phyloP scores from a whole-genome alignment of 2,329 filamentous ascomycete species.

The Tolypocladium album region DNA sequence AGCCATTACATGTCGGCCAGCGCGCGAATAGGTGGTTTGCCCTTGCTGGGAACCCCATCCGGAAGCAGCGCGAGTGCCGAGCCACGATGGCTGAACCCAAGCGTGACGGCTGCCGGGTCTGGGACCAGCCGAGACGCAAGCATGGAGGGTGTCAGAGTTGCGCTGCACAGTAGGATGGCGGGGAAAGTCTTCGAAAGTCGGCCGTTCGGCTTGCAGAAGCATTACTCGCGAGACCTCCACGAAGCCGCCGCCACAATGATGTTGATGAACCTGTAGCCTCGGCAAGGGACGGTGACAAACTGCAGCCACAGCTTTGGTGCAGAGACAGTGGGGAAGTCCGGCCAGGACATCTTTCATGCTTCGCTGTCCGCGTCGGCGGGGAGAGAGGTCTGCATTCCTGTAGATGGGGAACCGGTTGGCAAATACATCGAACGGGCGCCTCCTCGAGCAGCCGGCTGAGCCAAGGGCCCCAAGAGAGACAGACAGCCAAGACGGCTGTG shows the following conservation, averaged over 20 bases:
- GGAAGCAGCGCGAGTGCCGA: background rate
- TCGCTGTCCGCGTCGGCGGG: background rate
- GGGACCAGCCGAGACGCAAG: background rate
- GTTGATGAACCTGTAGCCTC: background rate
- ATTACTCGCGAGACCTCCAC: background rate
- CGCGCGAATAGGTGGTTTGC: background rate
- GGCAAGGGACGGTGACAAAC: background rate
- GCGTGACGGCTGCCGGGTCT: background rate
- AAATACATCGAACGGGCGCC: background rate
- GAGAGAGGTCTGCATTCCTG: background rate
- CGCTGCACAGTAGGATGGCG: background rate
- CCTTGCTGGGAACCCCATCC: background rate
- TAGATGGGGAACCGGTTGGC: background rate
- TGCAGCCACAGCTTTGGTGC: background rate
- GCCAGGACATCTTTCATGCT: background rate
- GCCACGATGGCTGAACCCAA: background rate
- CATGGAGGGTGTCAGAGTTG: background rate
- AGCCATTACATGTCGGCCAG: background rate
- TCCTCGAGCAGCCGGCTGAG: background rate
- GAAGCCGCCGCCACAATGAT: background rate
- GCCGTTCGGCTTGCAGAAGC: background rate
- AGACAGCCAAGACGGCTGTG: background rate
- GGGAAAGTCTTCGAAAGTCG: background rate
- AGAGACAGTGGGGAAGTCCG: background rate
- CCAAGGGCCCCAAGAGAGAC: background rate